phyloP scores from a whole-genome alignment of 345 rosid species.

The Syzygium jambos region DNA sequence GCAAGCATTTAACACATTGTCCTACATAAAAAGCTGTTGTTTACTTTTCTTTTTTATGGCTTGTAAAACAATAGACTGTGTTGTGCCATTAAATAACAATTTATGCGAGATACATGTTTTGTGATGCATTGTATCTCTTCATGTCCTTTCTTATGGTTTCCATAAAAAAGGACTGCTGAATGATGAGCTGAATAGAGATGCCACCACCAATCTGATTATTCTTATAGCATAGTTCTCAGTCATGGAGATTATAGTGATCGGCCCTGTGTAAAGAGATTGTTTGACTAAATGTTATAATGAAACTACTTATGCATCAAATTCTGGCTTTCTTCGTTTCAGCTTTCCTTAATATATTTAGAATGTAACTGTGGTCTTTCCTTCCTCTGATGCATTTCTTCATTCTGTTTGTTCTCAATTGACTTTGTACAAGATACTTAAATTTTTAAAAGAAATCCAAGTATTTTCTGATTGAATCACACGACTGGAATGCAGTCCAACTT shows the following conservation, averaged over 20 bases:
- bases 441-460: neutral
- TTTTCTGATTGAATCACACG: neutral
- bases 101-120: too few relatives aligned
- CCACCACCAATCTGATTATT: neutral
- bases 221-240: neutral
- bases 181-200: neutral
- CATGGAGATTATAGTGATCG: neutral
- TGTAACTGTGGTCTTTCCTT: neutral
- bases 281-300: neutral
- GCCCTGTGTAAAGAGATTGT: neutral
- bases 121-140: too few relatives aligned
- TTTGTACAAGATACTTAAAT: neutral
- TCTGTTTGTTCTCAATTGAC: neutral
- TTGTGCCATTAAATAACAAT: too few relatives aligned
- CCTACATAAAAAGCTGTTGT: neutral
- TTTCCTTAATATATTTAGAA: neutral
- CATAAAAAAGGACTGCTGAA: neutral
- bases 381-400: neutral
- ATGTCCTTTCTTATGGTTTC: neutral
- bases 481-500: neutral
- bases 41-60: too few relatives aligned
- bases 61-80: too few relatives aligned
- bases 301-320: neutral
- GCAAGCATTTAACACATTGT: neutral
- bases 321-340: neutral